Conservation (phyloP, 2,329 filamentous ascomycete genomes). For the Penicillium sp. region DNA sequence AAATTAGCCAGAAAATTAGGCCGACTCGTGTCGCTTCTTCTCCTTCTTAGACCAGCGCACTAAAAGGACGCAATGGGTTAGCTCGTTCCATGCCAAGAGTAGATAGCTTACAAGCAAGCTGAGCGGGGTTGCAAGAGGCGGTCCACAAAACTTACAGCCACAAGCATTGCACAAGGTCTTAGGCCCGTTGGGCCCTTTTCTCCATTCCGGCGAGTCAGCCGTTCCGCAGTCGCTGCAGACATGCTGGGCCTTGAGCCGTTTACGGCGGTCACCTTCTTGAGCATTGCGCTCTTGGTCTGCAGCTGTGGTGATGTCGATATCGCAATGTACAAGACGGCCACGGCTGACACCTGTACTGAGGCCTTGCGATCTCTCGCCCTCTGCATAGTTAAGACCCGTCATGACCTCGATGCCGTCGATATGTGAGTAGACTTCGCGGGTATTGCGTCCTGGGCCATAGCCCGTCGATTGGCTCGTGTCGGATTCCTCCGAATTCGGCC, state of each 20-base stretch:
- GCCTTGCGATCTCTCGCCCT: conserved; percentile 82
- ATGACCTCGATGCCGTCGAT: conserved; percentile 90
- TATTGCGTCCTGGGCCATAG: conserved; percentile 79
- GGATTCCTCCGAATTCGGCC: conserved; percentile 31
- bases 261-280: conserved; percentile 66
- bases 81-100: not conserved
- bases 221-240: conserved; percentile 96
- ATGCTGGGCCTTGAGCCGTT: conserved; percentile 91
- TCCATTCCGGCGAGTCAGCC: conserved; percentile 90
- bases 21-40: conserved; percentile 59
- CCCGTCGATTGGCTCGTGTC: conserved; percentile 60
- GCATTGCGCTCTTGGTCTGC: conserved; percentile 62
- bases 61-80: conserved; percentile 20
- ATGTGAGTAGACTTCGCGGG: conserved; percentile 73
- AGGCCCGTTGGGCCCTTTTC: conserved; percentile 86
- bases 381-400: conserved; percentile 80
- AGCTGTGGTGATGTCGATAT: conserved; percentile 78
- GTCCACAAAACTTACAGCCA: conserved; percentile 58
- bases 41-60: conserved; percentile 67
- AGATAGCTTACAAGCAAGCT: not conserved
- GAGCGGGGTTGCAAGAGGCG: not conserved
- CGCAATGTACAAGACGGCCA: conserved; percentile 76
- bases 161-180: conserved; percentile 97
- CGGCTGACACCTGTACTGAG: conserved; percentile 83
- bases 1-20: conserved; percentile 10